Percentiles rank a stretch among this genome's conserved stretches.
Evolutionary conservation across 345 rosid species (phyloP).

Genomic region (Fremontodendron californicum): DNA sequence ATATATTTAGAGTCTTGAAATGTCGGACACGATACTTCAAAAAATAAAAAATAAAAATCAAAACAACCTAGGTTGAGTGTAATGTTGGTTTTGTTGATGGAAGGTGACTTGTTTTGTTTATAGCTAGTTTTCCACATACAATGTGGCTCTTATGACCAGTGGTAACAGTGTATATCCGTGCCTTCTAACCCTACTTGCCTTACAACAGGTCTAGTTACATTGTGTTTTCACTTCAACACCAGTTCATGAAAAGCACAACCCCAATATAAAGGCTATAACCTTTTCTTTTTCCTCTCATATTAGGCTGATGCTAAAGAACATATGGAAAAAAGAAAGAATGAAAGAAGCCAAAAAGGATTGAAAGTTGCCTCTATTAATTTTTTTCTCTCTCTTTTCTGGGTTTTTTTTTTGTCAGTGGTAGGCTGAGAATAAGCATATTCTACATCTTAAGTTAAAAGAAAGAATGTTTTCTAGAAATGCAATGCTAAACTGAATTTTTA

Average conservation of each 20-base stretch:
- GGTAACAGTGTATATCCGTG: conserved; percentile 23
- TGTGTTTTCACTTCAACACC: conserved; percentile 23
- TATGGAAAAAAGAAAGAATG: neutral
- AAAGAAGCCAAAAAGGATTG: neutral
- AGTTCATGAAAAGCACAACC: neutral
- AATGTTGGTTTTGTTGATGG: conserved; percentile 25
- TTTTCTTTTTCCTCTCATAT: too few species aligned
- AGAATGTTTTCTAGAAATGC: neutral
- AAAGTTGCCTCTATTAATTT: neutral
- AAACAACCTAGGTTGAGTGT: too few species aligned
- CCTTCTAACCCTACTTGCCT: conserved; percentile 16
- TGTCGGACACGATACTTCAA: too few species aligned
- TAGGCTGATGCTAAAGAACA: neutral
- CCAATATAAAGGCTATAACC: neutral
- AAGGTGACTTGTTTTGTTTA: neutral
- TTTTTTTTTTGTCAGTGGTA: neutral
- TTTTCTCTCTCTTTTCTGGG: neutral
- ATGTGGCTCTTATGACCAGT: conserved; percentile 16
- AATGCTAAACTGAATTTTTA: neutral
- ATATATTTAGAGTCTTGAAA: too few species aligned
- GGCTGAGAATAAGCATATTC: neutral
- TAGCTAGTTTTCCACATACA: conserved; percentile 5
- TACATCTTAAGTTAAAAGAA: neutral
- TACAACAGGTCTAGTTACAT: conserved; percentile 8
- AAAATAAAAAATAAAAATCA: too few species aligned